Conservation (phyloP, 2,329 filamentous ascomycete species). For the Fusarium drepaniforme region DNA sequence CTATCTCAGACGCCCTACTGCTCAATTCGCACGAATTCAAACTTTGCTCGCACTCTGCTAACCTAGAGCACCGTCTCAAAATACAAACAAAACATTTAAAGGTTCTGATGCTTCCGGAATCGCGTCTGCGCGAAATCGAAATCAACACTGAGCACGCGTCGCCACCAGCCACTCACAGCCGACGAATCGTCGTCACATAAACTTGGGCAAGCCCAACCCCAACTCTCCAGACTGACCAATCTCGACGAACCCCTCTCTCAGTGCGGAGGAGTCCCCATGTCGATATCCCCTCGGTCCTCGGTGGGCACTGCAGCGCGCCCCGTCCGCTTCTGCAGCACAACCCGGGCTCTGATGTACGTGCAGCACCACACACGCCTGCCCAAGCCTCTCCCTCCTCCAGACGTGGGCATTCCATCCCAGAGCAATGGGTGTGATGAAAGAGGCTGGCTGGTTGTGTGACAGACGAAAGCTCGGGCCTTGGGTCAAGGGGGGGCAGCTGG, state of each 20-base stretch:
- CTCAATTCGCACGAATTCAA: background rate
- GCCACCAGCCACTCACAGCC: slow-evolving; percentile 18
- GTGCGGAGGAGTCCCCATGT: background rate
- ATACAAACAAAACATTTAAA: background rate
- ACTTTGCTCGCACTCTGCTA: slow-evolving; percentile 22
- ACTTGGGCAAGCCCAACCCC: slow-evolving; percentile 5
- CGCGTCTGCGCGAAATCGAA: slow-evolving; percentile 19
- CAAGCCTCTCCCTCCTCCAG: background rate
- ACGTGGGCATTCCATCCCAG: slow-evolving; percentile 11
- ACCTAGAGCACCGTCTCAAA: background rate
- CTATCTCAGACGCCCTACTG: background rate
- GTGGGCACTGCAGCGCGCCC: slow-evolving; percentile 8
- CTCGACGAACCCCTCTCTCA: background rate
- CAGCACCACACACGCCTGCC: slow-evolving; percentile 3
- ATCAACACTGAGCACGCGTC: slow-evolving; percentile 29
- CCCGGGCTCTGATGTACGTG: background rate
- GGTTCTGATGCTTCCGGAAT: slow-evolving; percentile 3
- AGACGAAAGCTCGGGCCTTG: background rate
- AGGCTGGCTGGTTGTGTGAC: slow-evolving; percentile 14
- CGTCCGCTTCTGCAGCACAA: slow-evolving; percentile 5
- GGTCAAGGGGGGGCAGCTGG: background rate
- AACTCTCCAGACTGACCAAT: slow-evolving; percentile 19
- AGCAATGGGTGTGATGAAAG: slow-evolving; percentile 26
- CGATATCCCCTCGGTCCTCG: background rate
- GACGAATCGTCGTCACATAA: slow-evolving; percentile 5